Conservation (phyloP, 169 alveolate genomes). For the Eimeria acervulina region DNA sequence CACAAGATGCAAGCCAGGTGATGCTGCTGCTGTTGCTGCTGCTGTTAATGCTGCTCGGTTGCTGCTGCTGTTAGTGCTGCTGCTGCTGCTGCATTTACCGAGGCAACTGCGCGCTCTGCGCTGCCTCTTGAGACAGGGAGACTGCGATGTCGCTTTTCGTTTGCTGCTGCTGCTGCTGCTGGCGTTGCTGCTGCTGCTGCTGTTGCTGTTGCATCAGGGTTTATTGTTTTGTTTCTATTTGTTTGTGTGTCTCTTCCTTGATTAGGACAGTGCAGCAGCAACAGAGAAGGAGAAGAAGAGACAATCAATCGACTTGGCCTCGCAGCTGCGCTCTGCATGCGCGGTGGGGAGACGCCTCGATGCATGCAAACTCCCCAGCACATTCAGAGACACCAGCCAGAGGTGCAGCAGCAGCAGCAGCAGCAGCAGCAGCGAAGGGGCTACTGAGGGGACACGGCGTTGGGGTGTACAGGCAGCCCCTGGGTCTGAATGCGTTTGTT, state of each 20-base stretch:
- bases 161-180: background rate
- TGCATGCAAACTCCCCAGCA: background rate
- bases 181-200: conserved; percentile 11
- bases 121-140: too few relatives aligned
- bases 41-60: background rate
- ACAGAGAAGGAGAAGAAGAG: background rate
- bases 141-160: background rate
- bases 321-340: conserved; percentile 44
- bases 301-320: background rate
- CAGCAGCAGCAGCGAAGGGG: background rate
- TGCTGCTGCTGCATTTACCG: background rate
- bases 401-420: too few relatives aligned
- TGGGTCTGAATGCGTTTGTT: background rate
- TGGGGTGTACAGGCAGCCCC: background rate
- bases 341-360: background rate
- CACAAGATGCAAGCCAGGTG: background rate
- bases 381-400: too few relatives aligned
- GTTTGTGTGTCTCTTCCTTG: too few relatives aligned
- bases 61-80: background rate
- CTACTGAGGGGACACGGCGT: background rate
- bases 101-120: too few relatives aligned
- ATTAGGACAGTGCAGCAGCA: too few relatives aligned
- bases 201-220: too few relatives aligned
- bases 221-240: too few relatives aligned
- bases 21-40: background rate